These are phyloP conservation scores for Colletotrichum cordylinicola DNA, from an alignment of 2,329 filamentous ascomycete species.

Conservation along the genomic window DNA sequence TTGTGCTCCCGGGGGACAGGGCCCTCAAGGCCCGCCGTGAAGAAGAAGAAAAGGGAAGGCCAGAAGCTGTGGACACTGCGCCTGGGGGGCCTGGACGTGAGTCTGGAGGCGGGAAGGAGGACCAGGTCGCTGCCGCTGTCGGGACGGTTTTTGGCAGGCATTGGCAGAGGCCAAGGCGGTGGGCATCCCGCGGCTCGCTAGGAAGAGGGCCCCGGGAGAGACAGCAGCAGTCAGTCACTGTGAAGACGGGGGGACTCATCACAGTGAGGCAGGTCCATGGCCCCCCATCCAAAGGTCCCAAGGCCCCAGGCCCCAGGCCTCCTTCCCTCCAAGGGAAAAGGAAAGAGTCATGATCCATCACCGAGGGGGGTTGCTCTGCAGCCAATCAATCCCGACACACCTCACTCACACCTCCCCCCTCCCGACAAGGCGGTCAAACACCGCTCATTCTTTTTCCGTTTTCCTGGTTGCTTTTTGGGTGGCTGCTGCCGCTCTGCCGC, in stretches of 20 bases:
- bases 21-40: neutral
- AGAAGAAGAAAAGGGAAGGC: neutral
- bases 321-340: neutral
- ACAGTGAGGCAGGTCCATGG: no score
- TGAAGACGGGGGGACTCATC: neutral
- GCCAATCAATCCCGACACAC: slow-evolving; percentile 18
- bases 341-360: neutral
- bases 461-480: neutral
- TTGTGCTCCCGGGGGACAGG: slow-evolving; percentile 33
- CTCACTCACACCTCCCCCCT: neutral
- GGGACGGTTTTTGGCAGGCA: neutral
- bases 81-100: neutral
- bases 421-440: slow-evolving; percentile 21
- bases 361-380: neutral
- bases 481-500: neutral
- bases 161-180: neutral
- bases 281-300: no score
- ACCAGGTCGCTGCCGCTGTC: neutral
- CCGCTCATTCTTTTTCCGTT: slow-evolving; percentile 20
- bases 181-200: neutral
- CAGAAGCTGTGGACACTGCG: neutral
- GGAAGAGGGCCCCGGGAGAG: neutral
- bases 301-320: neutral
- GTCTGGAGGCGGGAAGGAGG: neutral
- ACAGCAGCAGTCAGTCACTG: neutral